Conservation (phyloP, 768 basidiomycete species). For the Dioszegia hungarica region DNA sequence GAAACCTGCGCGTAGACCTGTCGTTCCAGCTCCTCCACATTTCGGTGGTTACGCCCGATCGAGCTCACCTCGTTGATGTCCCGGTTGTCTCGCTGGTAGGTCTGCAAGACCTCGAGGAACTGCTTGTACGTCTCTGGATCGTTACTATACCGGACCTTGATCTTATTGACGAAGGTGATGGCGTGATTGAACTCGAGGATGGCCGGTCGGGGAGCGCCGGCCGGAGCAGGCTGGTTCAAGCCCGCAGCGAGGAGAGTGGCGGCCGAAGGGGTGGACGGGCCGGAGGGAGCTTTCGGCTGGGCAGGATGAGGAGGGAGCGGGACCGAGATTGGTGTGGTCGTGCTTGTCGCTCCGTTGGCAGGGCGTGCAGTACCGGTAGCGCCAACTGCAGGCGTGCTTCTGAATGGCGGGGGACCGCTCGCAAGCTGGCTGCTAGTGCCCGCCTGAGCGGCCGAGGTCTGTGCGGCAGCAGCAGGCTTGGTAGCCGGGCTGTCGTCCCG, state of each 20-base stretch:
- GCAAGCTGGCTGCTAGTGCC: neutral
- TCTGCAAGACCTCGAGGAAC: constrained; percentile 54
- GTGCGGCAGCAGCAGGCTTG: neutral
- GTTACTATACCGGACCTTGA: constrained; percentile 82
- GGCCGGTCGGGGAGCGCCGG: constrained; percentile 4
- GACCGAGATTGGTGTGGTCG: neutral
- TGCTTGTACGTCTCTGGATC: constrained; percentile 72
- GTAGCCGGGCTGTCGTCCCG: too few relatives aligned
- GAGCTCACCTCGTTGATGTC: constrained; percentile 57
- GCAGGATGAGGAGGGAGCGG: constrained; percentile 18
- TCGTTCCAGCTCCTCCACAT: neutral
- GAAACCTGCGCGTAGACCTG: constrained; percentile 50
- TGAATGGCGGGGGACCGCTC: constrained; percentile 21
- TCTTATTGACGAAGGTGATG: constrained; percentile 96
- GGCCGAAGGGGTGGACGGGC: constrained; percentile 41
- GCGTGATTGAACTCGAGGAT: constrained; percentile 64
- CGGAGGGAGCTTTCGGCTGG: constrained; percentile 24
- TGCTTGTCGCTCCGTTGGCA: neutral
- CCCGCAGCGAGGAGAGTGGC: constrained; percentile 39
- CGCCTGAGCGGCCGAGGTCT: neutral
- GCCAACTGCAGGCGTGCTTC: neutral
- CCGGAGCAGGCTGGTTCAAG: neutral
- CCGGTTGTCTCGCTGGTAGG: constrained; percentile 57
- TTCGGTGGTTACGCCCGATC: too few relatives aligned
- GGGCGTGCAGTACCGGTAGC: constrained; percentile 1